Evolutionary conservation across 2,329 filamentous ascomycete genomes (phyloP).

Genomic region (Scorias spongiosa): DNA sequence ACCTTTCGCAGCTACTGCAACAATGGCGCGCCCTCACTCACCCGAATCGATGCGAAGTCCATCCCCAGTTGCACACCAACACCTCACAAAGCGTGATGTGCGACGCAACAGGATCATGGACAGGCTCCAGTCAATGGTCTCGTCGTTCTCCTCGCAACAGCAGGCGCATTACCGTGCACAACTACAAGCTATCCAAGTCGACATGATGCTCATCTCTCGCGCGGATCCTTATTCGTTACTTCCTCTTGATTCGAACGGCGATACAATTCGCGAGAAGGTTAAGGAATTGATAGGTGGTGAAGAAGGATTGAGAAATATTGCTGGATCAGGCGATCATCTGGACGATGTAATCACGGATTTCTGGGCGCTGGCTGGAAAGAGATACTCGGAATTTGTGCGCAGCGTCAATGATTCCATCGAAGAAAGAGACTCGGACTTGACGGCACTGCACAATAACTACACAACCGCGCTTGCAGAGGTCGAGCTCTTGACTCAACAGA

Average conservation of each 20-base stretch:
- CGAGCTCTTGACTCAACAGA: constrained; percentile 41
- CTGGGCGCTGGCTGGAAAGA: constrained; percentile 52
- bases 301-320: constrained; percentile 41
- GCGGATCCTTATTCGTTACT: constrained; percentile 65
- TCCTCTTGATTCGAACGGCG: constrained; percentile 49
- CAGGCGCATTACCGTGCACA: constrained; percentile 79
- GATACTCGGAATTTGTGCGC: constrained; percentile 72
- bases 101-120: constrained; percentile 71
- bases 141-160: constrained; percentile 64
- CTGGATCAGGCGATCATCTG: neutral
- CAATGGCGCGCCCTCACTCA: neutral
- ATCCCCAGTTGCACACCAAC: constrained; percentile 19
- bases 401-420: constrained; percentile 81
- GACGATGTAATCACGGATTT: constrained; percentile 32
- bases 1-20: neutral
- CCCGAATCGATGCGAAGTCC: neutral
- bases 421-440: constrained; percentile 68
- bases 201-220: constrained; percentile 71
- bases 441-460: constrained; percentile 54
- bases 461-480: constrained; percentile 40
- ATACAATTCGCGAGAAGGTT: constrained; percentile 51
- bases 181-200: constrained; percentile 78
- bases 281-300: constrained; percentile 26
- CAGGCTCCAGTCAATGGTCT: constrained; percentile 58
- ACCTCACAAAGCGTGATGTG: constrained; percentile 73